phyloP scores from a whole-genome alignment of 345 rosid genomes.

The Mercurialis annua region DNA sequence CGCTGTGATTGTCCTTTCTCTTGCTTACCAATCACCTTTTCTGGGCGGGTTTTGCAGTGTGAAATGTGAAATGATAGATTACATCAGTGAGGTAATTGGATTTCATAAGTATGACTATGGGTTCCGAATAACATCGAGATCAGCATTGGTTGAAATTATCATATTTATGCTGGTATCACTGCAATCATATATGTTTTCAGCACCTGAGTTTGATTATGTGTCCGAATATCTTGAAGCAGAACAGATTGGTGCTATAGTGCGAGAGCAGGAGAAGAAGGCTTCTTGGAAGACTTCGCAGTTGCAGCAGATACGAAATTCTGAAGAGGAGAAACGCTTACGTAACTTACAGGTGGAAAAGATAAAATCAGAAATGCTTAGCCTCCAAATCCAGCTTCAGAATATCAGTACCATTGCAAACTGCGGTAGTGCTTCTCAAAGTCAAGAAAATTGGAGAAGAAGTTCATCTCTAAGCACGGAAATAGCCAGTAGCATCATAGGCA shows the following conservation, averaged over 20 bases:
- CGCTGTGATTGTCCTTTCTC: constrained; percentile 40
- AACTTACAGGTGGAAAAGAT: constrained; percentile 48
- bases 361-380: constrained; percentile 49
- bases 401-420: constrained; percentile 16
- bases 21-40: constrained; percentile 48
- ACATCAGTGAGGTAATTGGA: constrained; percentile 35
- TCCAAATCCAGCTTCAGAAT: constrained; percentile 37
- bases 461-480: constrained; percentile 7
- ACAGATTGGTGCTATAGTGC: constrained; percentile 36
- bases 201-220: constrained; percentile 38
- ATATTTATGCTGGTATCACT: constrained; percentile 44
- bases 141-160: constrained; percentile 48
- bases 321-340: constrained; percentile 41
- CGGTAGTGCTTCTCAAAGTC: constrained; percentile 15
- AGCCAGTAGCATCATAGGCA: constrained; percentile 1
- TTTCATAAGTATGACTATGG: constrained; percentile 49
- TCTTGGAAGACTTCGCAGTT: constrained; percentile 46
- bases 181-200: constrained; percentile 44
- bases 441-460: constrained; percentile 20
- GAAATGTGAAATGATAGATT: constrained; percentile 27
- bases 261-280: constrained; percentile 43
- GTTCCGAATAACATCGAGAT: constrained; percentile 45
- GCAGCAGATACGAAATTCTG: constrained; percentile 37
- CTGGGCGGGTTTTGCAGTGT: constrained; percentile 29
- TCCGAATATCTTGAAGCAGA: constrained; percentile 43